Evolutionary conservation across 2,329 filamentous ascomycete species (phyloP), one percentile per base, ranked within the genome.

Genomic region (Fusarium bulbicola): DNA sequence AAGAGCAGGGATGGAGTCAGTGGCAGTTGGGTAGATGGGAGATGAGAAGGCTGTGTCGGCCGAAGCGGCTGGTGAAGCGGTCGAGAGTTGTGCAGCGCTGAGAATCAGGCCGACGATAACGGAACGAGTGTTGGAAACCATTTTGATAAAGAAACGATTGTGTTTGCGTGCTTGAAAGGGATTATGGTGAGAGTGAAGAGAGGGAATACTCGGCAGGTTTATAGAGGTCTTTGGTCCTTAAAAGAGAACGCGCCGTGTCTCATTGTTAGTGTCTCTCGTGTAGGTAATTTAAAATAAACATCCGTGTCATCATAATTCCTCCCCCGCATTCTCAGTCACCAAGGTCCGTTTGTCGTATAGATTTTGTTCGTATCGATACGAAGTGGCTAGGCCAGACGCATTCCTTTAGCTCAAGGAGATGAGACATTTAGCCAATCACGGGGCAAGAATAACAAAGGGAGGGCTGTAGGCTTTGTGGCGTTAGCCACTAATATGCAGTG

Each of bases 81-180:
- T 68, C 5, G 49, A 54, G 28, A 68, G 42, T 18, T 68, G 64
- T 8, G 49, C 66, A 5, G 66, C 57, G 11, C 57, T 45, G 14
- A 68, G 64, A 7, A 67, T 40, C 20, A 68, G 36, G 30, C 66
- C 57, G 15, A 68, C 16, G 34, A 68, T 7, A 24, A 68, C 6
- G 18, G 66, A 68, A 63, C 66, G 64, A 37, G 66, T 68, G 47
- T 63, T 68, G 32, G 64, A 26, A 2, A 68, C 26, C 66, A 68
- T 68, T 16, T 63, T 63, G 47, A 39, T 18, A 2, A 8, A 18
- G 16, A 24, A 62, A 36, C 3, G n/a, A 63, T 30, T 26, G 54
- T 30, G 50, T 26, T 36, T 15, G 14, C 6, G 20, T 58, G 24
- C 11, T 24, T 45, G 28, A 20, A 18, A 18, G 9, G 7, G 18